Evolutionary conservation across 2,329 filamentous ascomycete species (phyloP), one percentile per base, ranked within the genome.

Genomic region (Trichophyton mentagrophytes): DNA sequence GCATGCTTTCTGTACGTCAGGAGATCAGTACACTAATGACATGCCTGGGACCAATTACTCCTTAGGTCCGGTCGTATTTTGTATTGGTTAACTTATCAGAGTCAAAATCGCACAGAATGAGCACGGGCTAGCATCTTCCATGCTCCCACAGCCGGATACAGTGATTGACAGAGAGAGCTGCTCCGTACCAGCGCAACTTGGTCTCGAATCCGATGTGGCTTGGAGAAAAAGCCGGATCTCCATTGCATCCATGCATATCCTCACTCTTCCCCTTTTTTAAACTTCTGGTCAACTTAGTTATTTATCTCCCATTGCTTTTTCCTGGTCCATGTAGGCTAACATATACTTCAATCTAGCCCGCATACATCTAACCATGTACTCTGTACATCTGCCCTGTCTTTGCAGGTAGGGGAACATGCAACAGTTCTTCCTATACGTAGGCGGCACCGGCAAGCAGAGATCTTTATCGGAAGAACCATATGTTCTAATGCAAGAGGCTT

Each of bases 181-280:
- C 13, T 11, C 33, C 33, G 33, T 36, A 36, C 33, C 30, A 15
- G 30, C 13, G 3, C 49, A 20, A 20, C 9, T 25, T 55, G 7
- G 25, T 33, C 49, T n/a, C 30, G 13, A 33, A 27, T 8, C 49
- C 27, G 49, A 55, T 55, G 25, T 55, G 49, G 25, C 49, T 30
- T 33, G 15, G 33, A 55, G 33, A 55, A 55, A 55, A 55, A n/a
- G 49, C 49, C 49, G 27, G 46, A 55, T 55, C 49, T 55, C 33
- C 49, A 25, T 55, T 55, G 49, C 49, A 55, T 55, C 49, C 25
- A 55, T 55, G 49, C 49, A 44, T 44, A 15, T 22, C 33, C 33
- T 36, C 33, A 9, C 33, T 36, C 46, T 49, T 25, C 9, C 33
- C n/a, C 4, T 55, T 55, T 53, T 53, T 55, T 55, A 55, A 55